Evolutionary conservation across 768 basidiomycete species (phyloP).

Genomic region (Rhizopogon rudus): DNA sequence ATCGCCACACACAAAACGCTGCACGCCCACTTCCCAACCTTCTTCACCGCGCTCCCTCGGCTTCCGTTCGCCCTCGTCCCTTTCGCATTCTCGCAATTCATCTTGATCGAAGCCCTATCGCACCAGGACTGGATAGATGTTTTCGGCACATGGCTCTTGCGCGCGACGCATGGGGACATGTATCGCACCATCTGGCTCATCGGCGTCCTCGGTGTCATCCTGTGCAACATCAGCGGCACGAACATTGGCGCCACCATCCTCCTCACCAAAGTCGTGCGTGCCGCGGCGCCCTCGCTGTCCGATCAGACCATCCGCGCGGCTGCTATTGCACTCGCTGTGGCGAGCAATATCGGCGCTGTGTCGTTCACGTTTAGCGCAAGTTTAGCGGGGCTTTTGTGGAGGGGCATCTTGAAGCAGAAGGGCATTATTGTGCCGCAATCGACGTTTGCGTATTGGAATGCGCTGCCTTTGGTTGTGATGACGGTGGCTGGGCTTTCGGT

Average conservation of each 20-base stretch:
- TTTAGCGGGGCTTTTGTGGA: conserved; percentile 86
- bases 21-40: conserved; percentile 59
- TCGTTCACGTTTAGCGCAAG: conserved; percentile 86
- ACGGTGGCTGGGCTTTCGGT: conserved; percentile 63
- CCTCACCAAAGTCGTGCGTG: conserved; percentile 71
- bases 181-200: conserved; percentile 59
- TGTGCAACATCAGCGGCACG: conserved; percentile 82
- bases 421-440: conserved; percentile 53
- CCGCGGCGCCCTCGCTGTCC: conserved; percentile 32
- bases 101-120: conserved; percentile 81
- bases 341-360: conserved; percentile 88
- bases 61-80: conserved; percentile 81
- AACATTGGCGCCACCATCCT: conserved; percentile 93
- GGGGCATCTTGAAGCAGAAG: conserved; percentile 67
- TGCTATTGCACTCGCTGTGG: conserved; percentile 73
- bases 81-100: conserved; percentile 93
- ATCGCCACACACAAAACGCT: not conserved
- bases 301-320: conserved; percentile 43
- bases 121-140: conserved; percentile 85
- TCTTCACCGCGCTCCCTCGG: conserved; percentile 56
- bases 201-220: conserved; percentile 64
- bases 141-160: conserved; percentile 65
- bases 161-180: conserved; percentile 36
- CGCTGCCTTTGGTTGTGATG: conserved; percentile 58
- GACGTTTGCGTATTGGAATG: conserved; percentile 73